Evolutionary conservation across 176 grass and related monocot species (phyloP), one percentile per base, ranked within the genome.

Genomic region (Oryza nivara): DNA sequence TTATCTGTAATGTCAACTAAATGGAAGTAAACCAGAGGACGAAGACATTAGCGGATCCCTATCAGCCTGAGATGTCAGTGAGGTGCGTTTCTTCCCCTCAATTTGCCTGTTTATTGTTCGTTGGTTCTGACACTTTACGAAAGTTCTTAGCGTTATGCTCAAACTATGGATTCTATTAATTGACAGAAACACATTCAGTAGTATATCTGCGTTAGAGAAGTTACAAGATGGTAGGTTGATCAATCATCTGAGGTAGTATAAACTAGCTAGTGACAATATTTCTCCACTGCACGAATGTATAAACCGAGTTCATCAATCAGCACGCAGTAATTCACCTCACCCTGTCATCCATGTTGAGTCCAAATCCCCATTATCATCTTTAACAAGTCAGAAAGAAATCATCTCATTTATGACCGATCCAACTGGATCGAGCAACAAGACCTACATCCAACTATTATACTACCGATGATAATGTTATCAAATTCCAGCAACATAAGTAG

Each of bases 1-100:
- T 44, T 44, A 83, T 90, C 56, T 43, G 82, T 34, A 75, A 74
- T 22, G 88, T 95, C 28, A 85, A 88, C 72, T 85, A 92, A 67
- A 60, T 92, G 2, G 80, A 95, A 85, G 88, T 92, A 72, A 92
- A 92, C 90, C 90, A 47, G 22, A 92, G 89, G 83, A 75, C 60
- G 0, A 80, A 76, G 41, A 49, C 79, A 47, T 49, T 81, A 84
- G 66, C 38, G 63, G 35, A 38, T 40, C 28, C 4, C 38, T 43
- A 11, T 73, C 75, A 67, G 26, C 22, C 36, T 52, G 48, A 74
- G 10, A 58, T 14, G 25, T 19, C 10, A 80, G 43, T 14, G 63
- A 80, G 43, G 64, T 68, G 43, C 16, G 25, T 28, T 68, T 65
- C 47, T 66, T 83, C 73, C 70, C 30, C 3, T 7, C 54, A 83